Conservation (phyloP, 2,329 filamentous ascomycete species). For the Leptographium galeiforme region DNA sequence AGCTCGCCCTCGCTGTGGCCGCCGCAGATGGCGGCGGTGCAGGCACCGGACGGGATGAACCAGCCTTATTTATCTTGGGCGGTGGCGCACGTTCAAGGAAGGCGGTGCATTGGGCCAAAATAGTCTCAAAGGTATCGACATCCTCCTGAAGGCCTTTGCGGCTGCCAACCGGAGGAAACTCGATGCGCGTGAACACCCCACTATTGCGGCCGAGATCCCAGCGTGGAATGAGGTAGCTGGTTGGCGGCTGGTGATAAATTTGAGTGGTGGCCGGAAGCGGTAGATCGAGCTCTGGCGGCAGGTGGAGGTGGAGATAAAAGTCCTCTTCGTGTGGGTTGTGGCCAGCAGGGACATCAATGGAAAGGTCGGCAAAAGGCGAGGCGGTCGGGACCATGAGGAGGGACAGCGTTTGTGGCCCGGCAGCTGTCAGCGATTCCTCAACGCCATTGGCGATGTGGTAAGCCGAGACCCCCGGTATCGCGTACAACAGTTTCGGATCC, state of each 20-base stretch:
- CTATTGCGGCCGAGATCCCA: constrained; percentile 86
- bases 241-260: constrained; percentile 90
- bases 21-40: constrained; percentile 5
- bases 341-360: constrained; percentile 29
- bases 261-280: constrained; percentile 90
- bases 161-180: constrained; percentile 66
- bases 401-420: constrained; percentile 81
- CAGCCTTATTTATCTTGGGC: constrained; percentile 22
- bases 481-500: constrained; percentile 55
- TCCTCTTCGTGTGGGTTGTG: constrained; percentile 53
- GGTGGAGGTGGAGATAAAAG: constrained; percentile 91
- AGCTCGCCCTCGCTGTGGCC: constrained; percentile 12
- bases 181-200: constrained; percentile 83
- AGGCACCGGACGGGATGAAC: not conserved
- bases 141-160: constrained; percentile 74
- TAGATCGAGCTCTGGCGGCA: constrained; percentile 87
- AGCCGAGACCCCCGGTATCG: constrained; percentile 74
- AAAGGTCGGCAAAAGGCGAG: constrained; percentile 48
- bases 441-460: constrained; percentile 84
- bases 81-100: constrained; percentile 77
- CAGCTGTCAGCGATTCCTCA: constrained; percentile 69
- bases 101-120: constrained; percentile 86
- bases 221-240: constrained; percentile 84
- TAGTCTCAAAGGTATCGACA: constrained; percentile 89
- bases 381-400: constrained; percentile 92